Evolutionary conservation across 192 early-diverging fungal species (phyloP), one percentile per base, ranked within the genome.

Genomic region (Backusella mclennaniae): DNA sequence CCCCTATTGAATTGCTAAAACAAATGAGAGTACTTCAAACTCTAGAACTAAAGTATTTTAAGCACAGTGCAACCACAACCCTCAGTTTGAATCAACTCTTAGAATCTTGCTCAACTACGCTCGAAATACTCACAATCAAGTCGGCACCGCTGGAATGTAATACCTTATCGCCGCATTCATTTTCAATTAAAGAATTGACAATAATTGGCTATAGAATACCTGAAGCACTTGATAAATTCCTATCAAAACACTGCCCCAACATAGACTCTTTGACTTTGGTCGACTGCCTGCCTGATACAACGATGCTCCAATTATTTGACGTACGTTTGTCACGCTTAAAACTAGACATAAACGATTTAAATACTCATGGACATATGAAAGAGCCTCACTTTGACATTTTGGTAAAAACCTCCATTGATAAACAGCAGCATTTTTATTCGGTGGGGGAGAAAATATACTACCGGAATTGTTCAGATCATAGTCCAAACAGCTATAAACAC

Each of bases 361-460:
- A 63, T 63, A 23, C 56, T 29, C 56, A 63, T 63, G 56, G 56
- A n/a, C 56, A 63, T 29, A 63, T 63, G 8, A 63, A 63, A 29
- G 56, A 63, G 5, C 56, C 56, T 26, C 56, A 63, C n/a, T 29
- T 63, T 29, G 56, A 63, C n/a, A 26, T 63, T 63, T 63, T 63
- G 56, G 56, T 63, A 63, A 63, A 63, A 63, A 29, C 56, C 9
- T 63, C 56, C 11, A 63, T 29, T 4, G 56, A 63, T 11, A 63
- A 63, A 29, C 23, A 63, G 9, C 23, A 63, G 1, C 26, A 14
- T 29, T 63, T 63, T 12, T 63, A 63, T 63, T 63, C 56, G 8
- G 56, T 63, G 29, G 56, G 56, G 9, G 56, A 26, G 56, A 63
- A 63, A 63, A 63, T 63, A 63, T 63, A 63, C 23, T 63, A 63